phyloP scores from a whole-genome alignment of 164 flowering plant genomes.

The Amborella trichopoda region DNA sequence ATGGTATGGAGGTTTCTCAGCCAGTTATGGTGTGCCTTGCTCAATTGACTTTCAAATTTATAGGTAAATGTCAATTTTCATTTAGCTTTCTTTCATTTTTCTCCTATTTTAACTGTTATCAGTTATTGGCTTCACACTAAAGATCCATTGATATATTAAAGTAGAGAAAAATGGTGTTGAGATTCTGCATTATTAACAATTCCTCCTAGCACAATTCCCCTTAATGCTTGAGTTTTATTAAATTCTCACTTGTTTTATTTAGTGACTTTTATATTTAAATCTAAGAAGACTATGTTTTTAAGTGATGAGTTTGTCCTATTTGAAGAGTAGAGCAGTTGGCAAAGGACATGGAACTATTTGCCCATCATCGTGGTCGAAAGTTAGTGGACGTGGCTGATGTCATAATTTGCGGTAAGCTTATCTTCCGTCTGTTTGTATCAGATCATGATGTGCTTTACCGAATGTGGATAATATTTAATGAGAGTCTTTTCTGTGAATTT shows the following conservation, averaged over 20 bases:
- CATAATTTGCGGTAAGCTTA: slow-evolving; percentile 44
- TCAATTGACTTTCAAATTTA: slow-evolving; percentile 66
- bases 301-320: slow-evolving; percentile 6
- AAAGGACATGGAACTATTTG: slow-evolving; percentile 73
- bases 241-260: too few relatives aligned
- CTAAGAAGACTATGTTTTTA: too few relatives aligned
- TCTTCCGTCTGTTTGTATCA: too few relatives aligned
- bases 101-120: too few relatives aligned
- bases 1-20: slow-evolving; percentile 55
- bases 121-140: too few relatives aligned
- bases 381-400: slow-evolving; percentile 74
- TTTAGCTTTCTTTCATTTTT: too few relatives aligned
- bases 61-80: slow-evolving; percentile 49
- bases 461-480: background rate
- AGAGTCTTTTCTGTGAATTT: background rate
- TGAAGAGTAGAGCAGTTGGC: slow-evolving; percentile 68
- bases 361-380: slow-evolving; percentile 80
- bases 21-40: slow-evolving; percentile 56
- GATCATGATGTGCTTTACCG: background rate
- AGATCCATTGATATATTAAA: too few relatives aligned
- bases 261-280: too few relatives aligned
- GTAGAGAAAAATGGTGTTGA: too few relatives aligned
- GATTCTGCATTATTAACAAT: too few relatives aligned
- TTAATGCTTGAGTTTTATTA: too few relatives aligned
- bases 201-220: too few relatives aligned